Conservation (phyloP, 805 yeast species). For the Kodamaea nitidulidarum region DNA sequence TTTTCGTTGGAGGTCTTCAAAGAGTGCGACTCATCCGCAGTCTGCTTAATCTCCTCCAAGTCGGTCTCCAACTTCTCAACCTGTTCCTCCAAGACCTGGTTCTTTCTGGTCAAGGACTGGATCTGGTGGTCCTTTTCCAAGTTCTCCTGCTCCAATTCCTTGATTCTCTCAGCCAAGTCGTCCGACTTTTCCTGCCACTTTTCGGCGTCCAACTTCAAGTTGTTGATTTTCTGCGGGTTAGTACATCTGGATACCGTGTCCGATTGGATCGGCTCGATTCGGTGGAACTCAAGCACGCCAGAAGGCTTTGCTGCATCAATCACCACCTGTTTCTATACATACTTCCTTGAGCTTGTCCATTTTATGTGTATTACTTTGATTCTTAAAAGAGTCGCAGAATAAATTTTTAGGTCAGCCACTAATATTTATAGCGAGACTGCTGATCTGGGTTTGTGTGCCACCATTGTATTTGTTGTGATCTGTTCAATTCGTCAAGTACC, state of each 20-base stretch:
- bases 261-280: too few relatives aligned
- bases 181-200: slow-evolving; percentile 97
- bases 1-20: slow-evolving; percentile 87
- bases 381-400: slow-evolving; percentile 1
- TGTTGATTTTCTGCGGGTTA: slow-evolving; percentile 64
- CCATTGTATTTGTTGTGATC: too few relatives aligned
- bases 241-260: background rate
- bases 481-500: slow-evolving; percentile 7
- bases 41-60: slow-evolving; percentile 71
- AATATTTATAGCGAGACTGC: slow-evolving; percentile 6
- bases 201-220: slow-evolving; percentile 91
- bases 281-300: too few relatives aligned
- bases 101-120: slow-evolving; percentile 87
- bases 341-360: slow-evolving; percentile 64
- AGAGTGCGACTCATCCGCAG: slow-evolving; percentile 86
- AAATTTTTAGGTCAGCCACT: slow-evolving; percentile 3
- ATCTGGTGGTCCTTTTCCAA: slow-evolving; percentile 93
- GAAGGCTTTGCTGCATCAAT: too few relatives aligned
- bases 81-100: slow-evolving; percentile 79
- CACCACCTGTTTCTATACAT: slow-evolving; percentile 26
- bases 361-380: slow-evolving; percentile 11
- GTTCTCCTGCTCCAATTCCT: slow-evolving; percentile 87
- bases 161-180: slow-evolving; percentile 73
- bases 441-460: slow-evolving; percentile 9
- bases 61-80: slow-evolving; percentile 75